A percentile compares a stretch with the other conserved stretches of the same genome.
These are phyloP conservation scores for Lipomyces starkeyi DNA, from an alignment of 805 yeast species.

Conservation along the genomic window DNA sequence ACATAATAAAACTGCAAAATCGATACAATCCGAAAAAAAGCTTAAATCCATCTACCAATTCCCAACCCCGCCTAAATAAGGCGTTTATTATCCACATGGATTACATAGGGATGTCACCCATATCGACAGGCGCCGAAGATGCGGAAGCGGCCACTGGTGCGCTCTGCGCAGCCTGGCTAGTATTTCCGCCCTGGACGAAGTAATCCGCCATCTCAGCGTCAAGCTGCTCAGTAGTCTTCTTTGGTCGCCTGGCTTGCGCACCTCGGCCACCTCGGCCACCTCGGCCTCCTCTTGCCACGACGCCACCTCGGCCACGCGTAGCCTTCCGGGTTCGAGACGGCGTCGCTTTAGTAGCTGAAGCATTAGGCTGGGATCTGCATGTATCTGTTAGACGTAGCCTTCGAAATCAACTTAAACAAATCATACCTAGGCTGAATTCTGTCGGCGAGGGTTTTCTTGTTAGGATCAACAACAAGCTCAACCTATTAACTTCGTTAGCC, in stretches of 20 bases:
- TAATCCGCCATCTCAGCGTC: slow-evolving; percentile 99
- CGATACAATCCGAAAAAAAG: background rate
- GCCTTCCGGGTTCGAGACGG: slow-evolving; percentile 13
- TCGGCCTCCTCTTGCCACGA: slow-evolving; percentile 10
- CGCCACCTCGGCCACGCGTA: slow-evolving; percentile 8
- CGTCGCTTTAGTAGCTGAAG: slow-evolving; percentile 17
- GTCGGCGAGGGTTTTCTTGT: slow-evolving; percentile 43
- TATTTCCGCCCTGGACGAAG: slow-evolving; percentile 52
- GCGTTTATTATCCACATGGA: background rate
- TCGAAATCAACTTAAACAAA: background rate
- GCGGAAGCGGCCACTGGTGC: slow-evolving; percentile 24
- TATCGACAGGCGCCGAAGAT: slow-evolving; percentile 35
- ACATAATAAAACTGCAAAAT: background rate
- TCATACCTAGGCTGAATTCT: slow-evolving; percentile 30
- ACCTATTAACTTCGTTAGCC: slow-evolving; percentile 43
- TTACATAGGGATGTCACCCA: slow-evolving; percentile 41
- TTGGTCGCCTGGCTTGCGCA: slow-evolving; percentile 49
- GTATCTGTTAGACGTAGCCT: slow-evolving; percentile 17
- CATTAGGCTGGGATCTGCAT: slow-evolving; percentile 25
- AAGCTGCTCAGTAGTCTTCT: slow-evolving; percentile 87
- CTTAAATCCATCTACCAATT: background rate
- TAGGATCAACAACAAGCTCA: slow-evolving; percentile 86
- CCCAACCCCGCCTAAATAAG: background rate
- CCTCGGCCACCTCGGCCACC: slow-evolving; percentile 38
- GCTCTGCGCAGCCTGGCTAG: slow-evolving; percentile 30